Base-by-base conservation (phyloP, 2,329 filamentous ascomycete species). In the Thielaviopsis populi region DNA sequence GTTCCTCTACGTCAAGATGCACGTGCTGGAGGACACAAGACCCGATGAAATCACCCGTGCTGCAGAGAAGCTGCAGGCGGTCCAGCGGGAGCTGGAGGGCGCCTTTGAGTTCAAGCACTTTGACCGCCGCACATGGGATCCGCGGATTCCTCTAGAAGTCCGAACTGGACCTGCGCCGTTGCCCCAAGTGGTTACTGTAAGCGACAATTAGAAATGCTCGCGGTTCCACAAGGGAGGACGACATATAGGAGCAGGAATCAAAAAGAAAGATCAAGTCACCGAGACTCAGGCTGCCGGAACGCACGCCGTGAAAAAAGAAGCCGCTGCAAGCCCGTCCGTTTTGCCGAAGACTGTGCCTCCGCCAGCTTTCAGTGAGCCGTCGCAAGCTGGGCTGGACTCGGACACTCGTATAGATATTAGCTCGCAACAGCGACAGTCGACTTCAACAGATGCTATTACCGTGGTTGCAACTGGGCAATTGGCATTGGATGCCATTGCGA, bases 41-140 rank as follows among this genome's bases (percentile, higher is more conserved):
- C 82, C 81, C 0, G 80, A 83, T 43, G 80, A 82, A 69, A 76
- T 84, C 37, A 75, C 78, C 54, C 78, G 81, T 68, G 81, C 76
- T 0, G 77, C 79, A 48, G 79, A 80, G n/a, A 75, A 78, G 67
- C 72, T 86, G 4, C 67, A 78, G 19, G 73, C 71, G 0, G 72
- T 79, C 1, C 74, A 76, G 41, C 72, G 71, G 13, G 77, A 81
- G 61, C 73, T 84, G 6, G 75, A 77, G 1, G 79, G 79, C 0
- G 76, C 78, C 0, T 80, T 83, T 66, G 76, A 79, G 42, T 81
- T 83, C 68, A 74, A 75, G 64, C 69, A 73, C 2, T 75, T 80
- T 61, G 80, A 83, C 67, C 77, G 81, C 60, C 77, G 78, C 65
- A 76, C 77, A 3, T 76, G 79, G 66, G 81, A 84, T 67, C 80